A percentile compares a stretch with the other conserved stretches of the same genome.
Evolutionary conservation across 2,329 filamentous ascomycete species (phyloP).

Genomic region (Phoma sp.): DNA sequence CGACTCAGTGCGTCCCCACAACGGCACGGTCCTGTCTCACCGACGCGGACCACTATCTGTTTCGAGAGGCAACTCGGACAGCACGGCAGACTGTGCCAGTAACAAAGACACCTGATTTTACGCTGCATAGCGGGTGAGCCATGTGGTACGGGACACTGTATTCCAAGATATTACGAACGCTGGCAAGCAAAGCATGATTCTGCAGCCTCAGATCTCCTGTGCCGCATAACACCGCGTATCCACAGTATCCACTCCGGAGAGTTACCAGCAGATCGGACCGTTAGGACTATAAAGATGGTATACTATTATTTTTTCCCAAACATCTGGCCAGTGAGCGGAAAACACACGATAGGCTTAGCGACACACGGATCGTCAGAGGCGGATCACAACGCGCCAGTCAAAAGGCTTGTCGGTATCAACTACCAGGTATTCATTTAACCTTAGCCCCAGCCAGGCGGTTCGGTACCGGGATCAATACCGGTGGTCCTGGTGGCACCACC

Average conservation of each 20-base stretch:
- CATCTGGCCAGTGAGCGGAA: neutral
- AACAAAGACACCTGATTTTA: too few species aligned
- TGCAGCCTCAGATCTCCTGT: neutral
- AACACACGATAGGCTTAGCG: neutral
- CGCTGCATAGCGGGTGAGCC: too few species aligned
- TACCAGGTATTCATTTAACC: neutral
- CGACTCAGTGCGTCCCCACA: conserved; percentile 7
- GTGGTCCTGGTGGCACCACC: neutral
- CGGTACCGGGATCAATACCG: neutral
- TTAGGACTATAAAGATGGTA: neutral
- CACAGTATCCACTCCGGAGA: neutral
- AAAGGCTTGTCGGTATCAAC: neutral
- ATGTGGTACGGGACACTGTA: neutral
- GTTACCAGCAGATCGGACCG: conserved; percentile 9
- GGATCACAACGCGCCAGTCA: neutral
- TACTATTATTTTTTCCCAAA: neutral
- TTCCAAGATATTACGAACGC: neutral
- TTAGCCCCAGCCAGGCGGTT: neutral
- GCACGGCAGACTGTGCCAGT: neutral
- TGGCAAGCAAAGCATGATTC: too few species aligned
- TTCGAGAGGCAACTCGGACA: conserved; percentile 2
- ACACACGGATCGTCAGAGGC: neutral
- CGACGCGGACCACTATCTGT: conserved; percentile 4
- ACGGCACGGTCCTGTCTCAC: conserved; percentile 6
- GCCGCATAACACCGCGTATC: neutral